Evolutionary conservation across 306 rosid species (phyloP).

Genomic region (Chamaecrista fasciculata): DNA sequence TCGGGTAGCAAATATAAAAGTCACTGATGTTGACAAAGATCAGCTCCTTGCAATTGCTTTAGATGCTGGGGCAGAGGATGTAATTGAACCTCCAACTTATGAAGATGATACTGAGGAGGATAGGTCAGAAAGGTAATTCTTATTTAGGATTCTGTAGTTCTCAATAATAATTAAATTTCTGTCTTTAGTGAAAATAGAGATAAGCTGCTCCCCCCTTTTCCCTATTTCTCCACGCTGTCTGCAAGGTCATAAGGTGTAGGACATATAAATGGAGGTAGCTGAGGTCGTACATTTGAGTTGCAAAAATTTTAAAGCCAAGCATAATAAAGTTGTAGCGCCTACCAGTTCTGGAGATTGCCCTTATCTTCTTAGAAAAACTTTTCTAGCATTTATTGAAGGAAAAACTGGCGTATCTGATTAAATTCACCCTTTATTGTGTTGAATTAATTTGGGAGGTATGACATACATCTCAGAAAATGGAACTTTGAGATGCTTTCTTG

Average conservation of each 20-base stretch:
- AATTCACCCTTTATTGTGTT: not conserved
- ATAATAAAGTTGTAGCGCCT: not conserved
- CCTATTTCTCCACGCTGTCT: constrained; percentile 19
- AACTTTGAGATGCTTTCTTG: constrained; percentile 17
- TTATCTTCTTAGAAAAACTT: not conserved
- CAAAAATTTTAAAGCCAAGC: not conserved
- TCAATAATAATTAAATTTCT: constrained; percentile 6
- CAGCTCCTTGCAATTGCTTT: constrained; percentile 70
- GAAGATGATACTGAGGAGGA: constrained; percentile 90
- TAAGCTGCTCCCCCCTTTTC: not conserved
- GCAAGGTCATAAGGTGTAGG: constrained; percentile 2
- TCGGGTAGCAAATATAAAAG: constrained; percentile 73
- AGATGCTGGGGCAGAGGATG: constrained; percentile 93
- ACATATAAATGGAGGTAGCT: constrained; percentile 9
- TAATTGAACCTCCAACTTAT: constrained; percentile 72
- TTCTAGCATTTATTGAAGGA: not conserved
- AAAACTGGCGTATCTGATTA: constrained; percentile 4
- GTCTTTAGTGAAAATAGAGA: constrained; percentile 2
- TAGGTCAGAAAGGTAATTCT: constrained; percentile 59
- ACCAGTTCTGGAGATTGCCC: not conserved
- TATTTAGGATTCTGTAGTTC: constrained; percentile 16
- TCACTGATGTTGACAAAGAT: constrained; percentile 70
- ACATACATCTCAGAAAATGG: not conserved
- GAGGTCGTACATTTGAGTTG: constrained; percentile 23
- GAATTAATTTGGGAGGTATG: not conserved